Evolutionary conservation across 805 yeast genomes (phyloP).

Genomic region (Nakazawaea siamensis): DNA sequence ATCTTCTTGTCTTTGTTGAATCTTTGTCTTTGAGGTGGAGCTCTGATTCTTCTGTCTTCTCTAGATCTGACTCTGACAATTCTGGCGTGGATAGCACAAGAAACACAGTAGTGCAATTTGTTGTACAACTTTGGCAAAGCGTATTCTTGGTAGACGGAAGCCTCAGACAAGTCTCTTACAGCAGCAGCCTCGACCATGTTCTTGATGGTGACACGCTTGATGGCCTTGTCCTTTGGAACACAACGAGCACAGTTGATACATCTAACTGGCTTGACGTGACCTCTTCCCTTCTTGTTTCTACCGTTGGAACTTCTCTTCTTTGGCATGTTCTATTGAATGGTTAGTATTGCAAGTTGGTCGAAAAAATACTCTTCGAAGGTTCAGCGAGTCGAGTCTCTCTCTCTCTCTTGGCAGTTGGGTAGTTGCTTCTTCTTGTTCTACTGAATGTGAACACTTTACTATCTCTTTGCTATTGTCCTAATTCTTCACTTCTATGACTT

Average conservation of each 20-base stretch:
- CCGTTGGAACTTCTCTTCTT: slow-evolving; percentile 99
- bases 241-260: slow-evolving; percentile 99
- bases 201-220: slow-evolving; percentile 99
- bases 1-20: slow-evolving; percentile 94
- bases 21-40: slow-evolving; percentile 99
- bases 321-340: slow-evolving; percentile 96
- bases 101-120: slow-evolving; percentile 99
- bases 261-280: slow-evolving; percentile 99
- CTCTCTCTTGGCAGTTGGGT: no score
- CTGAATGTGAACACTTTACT: no score
- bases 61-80: slow-evolving; percentile 99
- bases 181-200: slow-evolving; percentile 99
- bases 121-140: slow-evolving; percentile 99
- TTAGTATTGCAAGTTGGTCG: no score
- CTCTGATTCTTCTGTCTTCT: slow-evolving; percentile 95
- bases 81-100: slow-evolving; percentile 99
- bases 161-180: slow-evolving; percentile 99
- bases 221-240: slow-evolving; percentile 99
- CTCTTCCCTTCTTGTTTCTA: slow-evolving; percentile 99
- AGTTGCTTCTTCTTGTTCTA: no score
- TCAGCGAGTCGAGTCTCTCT: no score
- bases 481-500: no score
- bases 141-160: slow-evolving; percentile 98
- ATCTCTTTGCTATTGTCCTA: no score
- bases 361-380: no score